Base-by-base conservation (phyloP, 2,329 filamentous ascomycete species). In the Tolypocladium pustulatum region DNA sequence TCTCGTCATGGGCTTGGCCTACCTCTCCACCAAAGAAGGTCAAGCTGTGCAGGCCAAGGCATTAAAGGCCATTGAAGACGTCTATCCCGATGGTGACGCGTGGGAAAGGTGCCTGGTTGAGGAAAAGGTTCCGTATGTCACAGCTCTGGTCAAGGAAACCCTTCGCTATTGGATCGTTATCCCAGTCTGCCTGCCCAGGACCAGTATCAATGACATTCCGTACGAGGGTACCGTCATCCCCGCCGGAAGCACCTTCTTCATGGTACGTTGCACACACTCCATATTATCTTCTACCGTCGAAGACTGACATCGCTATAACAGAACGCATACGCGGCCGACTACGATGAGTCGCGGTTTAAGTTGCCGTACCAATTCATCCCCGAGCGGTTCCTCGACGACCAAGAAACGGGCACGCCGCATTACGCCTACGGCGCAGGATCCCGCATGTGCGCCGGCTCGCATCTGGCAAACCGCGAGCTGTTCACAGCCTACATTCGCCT, bases 111-210 rank as follows among this genome's bases (percentile, higher is more conserved):
- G 88, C 60, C 78, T 90, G 0, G 68, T 82, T 3, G 89, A 91
- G 68, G 89, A 91, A 66, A 90, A 89, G 66, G 80, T 90, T 0
- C 84, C 86, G 0, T 94, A 91, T 69, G 76, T 94, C 60, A 89
- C 87, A 0, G 89, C 89, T 0, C 72, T 94, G 7, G 87, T 89
- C 61, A 91, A 91, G 67, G 90, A 94, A 68, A 84, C 87, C 1
- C 77, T 93, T 0, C 83, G 90, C 32, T 93, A 84, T 76, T 93
- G 86, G 81, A 88, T 85, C 2, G 89, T 93, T 36, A 89, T 92
- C 62, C 88, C 89, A 2, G 87, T 94, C 65, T 90, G 85, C 65
- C 78, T 94, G 0, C 90, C 90, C 0, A 78, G 90, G 4, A 83
- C 83, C 20, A 88, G 79, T 61, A 87, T 89, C 68, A 88, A 86